A percentile compares a stretch with the other conserved stretches of the same genome.
Conservation (phyloP, 768 basidiomycete species). For the Gelatoporia subvermispora region DNA sequence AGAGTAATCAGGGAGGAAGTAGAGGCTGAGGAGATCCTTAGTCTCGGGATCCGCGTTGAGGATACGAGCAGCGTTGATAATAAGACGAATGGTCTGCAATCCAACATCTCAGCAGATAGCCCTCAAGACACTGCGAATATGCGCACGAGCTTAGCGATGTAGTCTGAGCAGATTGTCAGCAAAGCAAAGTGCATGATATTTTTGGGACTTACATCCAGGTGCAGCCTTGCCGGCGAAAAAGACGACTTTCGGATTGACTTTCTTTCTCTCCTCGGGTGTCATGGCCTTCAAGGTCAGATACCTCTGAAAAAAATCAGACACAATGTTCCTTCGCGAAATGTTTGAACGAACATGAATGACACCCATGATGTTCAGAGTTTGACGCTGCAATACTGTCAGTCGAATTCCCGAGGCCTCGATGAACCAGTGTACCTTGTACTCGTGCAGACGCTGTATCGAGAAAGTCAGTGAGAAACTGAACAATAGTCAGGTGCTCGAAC, state of each 20-base stretch:
- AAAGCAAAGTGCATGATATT: no score
- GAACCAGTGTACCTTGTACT: conserved; percentile 64
- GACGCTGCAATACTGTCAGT: conserved; percentile 51
- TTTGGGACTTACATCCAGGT: conserved; percentile 64
- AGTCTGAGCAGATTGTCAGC: conserved; percentile 44
- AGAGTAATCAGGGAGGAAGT: conserved; percentile 96
- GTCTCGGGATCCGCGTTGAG: conserved; percentile 87
- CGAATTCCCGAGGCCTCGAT: not conserved
- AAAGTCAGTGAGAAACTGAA: conserved; percentile 21
- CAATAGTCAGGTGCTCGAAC: conserved; percentile 1
- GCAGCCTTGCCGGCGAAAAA: conserved; percentile 99
- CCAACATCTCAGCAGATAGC: not conserved
- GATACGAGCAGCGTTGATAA: conserved; percentile 80
- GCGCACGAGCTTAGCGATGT: conserved; percentile 82
- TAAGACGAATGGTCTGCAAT: conserved; percentile 78
- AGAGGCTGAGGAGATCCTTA: conserved; percentile 78
- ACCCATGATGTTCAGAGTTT: conserved; percentile 90
- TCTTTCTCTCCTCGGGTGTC: conserved; percentile 73
- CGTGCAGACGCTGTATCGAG: conserved; percentile 86
- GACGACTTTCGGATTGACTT: conserved; percentile 80
- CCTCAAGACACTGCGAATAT: not conserved
- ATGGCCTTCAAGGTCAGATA: conserved; percentile 80
- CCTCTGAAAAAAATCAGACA: conserved; percentile 39
- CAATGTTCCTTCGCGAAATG: not conserved
- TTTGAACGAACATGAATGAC: conserved; percentile 66